These are phyloP conservation scores for Apiotrichum laibachii DNA, from an alignment of 1,284 basidiomycete species.

Conservation along the genomic window DNA sequence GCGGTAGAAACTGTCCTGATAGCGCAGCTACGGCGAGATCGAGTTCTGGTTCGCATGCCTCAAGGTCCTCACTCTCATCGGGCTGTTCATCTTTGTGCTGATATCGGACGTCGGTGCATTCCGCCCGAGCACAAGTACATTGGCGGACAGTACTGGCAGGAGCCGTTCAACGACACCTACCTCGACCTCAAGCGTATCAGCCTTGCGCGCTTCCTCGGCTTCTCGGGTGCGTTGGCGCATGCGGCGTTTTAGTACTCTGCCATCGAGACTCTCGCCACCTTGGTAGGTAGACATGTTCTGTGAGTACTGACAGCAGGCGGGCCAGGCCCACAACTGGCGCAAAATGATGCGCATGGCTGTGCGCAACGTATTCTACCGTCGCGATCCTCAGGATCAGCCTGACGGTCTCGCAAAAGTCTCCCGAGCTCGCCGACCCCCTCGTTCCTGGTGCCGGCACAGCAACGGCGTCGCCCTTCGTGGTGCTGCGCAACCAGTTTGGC, in stretches of 20 bases:
- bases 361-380: constrained; percentile 63
- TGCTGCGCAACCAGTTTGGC: constrained; percentile 62
- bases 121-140: constrained; percentile 56
- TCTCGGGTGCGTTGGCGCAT: constrained; percentile 58
- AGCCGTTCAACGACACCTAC: constrained; percentile 28
- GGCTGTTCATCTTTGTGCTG: constrained; percentile 60
- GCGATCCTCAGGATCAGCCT: constrained; percentile 36
- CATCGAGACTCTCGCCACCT: constrained; percentile 48
- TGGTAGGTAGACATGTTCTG: no score
- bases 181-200: constrained; percentile 13
- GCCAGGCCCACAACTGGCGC: constrained; percentile 60
- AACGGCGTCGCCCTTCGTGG: constrained; percentile 74
- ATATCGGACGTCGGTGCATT: constrained; percentile 67
- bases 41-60: constrained; percentile 29
- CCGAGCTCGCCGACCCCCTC: constrained; percentile 54
- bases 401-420: constrained; percentile 30
- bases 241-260: constrained; percentile 38
- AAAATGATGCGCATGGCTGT: constrained; percentile 61
- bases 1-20: no score
- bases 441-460: constrained; percentile 59
- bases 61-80: constrained; percentile 16
- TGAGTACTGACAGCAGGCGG: constrained; percentile 24
- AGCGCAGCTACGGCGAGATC: constrained; percentile 34
- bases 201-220: constrained; percentile 56
- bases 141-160: constrained; percentile 23